Conservation (phyloP, 495 filamentous ascomycete species). For the Viridothelium virens region DNA sequence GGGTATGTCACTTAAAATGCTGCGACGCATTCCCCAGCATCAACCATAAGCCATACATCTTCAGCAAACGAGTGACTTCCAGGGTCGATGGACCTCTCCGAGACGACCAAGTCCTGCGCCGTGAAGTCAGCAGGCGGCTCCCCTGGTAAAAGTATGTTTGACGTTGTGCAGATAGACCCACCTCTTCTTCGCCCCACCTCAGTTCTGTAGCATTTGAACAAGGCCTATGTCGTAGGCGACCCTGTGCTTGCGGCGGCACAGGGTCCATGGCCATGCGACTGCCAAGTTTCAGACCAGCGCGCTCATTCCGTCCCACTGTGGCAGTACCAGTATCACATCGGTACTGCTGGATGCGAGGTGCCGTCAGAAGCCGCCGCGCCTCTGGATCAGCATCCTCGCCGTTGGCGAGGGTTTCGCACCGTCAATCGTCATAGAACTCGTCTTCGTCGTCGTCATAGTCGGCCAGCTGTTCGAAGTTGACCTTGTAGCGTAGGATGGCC, state of each 20-base stretch:
- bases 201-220: neutral
- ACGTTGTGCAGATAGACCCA: neutral
- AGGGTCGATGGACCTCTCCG: neutral
- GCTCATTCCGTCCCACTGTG: neutral
- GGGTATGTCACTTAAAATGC: neutral
- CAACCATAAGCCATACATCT: neutral
- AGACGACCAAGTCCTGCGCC: conserved; percentile 2
- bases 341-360: conserved; percentile 39
- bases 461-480: conserved; percentile 98
- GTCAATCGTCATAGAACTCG: conserved; percentile 99
- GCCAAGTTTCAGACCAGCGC: neutral
- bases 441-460: conserved; percentile 95
- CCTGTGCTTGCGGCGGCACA: neutral
- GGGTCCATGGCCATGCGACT: neutral
- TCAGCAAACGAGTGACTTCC: neutral
- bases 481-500: conserved; percentile 94
- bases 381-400: conserved; percentile 81
- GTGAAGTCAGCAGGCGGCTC: neutral
- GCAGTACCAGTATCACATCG: conserved; percentile 14
- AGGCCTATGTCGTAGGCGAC: neutral
- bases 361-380: conserved; percentile 51
- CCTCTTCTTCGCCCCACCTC: neutral
- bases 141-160: neutral
- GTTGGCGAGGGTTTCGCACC: conserved; percentile 76
- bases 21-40: neutral